Evolutionary conservation across 2,329 filamentous ascomycete genomes (phyloP).

Genomic region (Pseudocercospora eumusae): DNA sequence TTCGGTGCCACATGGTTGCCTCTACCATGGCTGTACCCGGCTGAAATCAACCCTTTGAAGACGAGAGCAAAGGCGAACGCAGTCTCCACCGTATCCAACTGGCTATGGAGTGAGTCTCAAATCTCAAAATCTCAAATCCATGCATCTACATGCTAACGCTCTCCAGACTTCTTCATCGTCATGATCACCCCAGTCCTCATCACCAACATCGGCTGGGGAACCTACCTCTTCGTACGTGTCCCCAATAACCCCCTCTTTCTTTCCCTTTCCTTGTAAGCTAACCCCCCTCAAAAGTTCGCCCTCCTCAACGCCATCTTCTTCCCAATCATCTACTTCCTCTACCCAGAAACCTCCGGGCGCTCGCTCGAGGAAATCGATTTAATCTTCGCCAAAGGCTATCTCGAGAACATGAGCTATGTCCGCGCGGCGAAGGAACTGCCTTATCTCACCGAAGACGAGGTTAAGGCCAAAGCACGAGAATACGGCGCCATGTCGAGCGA

Average conservation of each 20-base stretch:
- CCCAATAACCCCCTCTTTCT: background rate
- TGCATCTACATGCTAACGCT: no score
- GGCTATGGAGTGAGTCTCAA: constrained; percentile 45
- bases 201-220: constrained; percentile 51
- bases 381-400: constrained; percentile 32
- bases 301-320: constrained; percentile 45
- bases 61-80: constrained; percentile 59
- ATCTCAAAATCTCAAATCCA: background rate
- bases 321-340: constrained; percentile 62
- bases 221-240: constrained; percentile 38
- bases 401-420: constrained; percentile 41
- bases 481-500: constrained; percentile 18
- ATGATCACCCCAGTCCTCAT: constrained; percentile 49
- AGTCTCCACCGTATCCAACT: constrained; percentile 40
- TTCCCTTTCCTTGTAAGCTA: no score
- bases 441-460: constrained; percentile 39
- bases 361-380: constrained; percentile 35
- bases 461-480: constrained; percentile 39
- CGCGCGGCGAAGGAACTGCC: constrained; percentile 43
- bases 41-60: constrained; percentile 50
- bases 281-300: no score
- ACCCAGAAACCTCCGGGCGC: constrained; percentile 41
- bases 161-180: constrained; percentile 42
- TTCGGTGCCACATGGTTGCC: constrained; percentile 58
- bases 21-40: constrained; percentile 31